These are phyloP conservation scores for Colletotrichum sansevieriae DNA, from an alignment of 2,329 filamentous ascomycete genomes.

Conservation along the genomic window DNA sequence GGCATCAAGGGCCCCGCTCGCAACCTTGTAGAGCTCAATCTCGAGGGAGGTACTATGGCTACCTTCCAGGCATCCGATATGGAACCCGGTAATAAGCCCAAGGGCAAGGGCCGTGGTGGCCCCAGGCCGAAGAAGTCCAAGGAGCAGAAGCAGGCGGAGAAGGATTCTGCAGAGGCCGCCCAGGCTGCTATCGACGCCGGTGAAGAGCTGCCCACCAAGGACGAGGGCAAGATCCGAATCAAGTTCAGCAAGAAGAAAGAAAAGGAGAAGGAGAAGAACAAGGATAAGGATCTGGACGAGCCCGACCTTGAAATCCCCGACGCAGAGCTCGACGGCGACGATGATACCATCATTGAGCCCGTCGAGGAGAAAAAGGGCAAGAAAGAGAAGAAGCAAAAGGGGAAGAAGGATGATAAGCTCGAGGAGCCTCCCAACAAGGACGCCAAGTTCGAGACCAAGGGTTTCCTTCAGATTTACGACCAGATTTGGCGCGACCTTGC, in stretches of 20 bases:
- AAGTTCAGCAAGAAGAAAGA: conserved; percentile 69
- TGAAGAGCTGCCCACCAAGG: conserved; percentile 75
- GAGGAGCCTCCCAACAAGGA: conserved; percentile 68
- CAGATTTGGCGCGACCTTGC: conserved; percentile 97
- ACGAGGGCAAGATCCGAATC: conserved; percentile 72
- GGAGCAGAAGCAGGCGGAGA: conserved; percentile 85
- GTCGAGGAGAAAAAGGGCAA: conserved; percentile 60
- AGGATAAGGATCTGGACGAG: conserved; percentile 51
- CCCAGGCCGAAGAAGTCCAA: conserved; percentile 91
- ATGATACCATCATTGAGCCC: conserved; percentile 51
- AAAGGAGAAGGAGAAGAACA: conserved; percentile 58
- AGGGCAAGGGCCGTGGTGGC: conserved; percentile 68
- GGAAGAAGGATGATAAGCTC: conserved; percentile 59
- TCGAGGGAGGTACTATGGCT: conserved; percentile 87
- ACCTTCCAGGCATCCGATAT: conserved; percentile 80
- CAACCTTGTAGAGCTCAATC: conserved; percentile 77
- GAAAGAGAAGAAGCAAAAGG: conserved; percentile 61
- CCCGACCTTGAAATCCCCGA: conserved; percentile 55
- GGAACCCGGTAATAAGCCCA: conserved; percentile 61
- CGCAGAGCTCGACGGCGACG: conserved; percentile 52
- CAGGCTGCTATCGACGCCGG: conserved; percentile 87
- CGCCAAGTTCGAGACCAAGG: conserved; percentile 84
- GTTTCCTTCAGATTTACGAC: conserved; percentile 96
- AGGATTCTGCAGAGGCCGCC: conserved; percentile 86
- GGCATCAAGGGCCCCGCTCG: conserved; percentile 83